Conservation (phyloP, 2,329 filamentous ascomycete species). For the Colletotrichum salicis region DNA sequence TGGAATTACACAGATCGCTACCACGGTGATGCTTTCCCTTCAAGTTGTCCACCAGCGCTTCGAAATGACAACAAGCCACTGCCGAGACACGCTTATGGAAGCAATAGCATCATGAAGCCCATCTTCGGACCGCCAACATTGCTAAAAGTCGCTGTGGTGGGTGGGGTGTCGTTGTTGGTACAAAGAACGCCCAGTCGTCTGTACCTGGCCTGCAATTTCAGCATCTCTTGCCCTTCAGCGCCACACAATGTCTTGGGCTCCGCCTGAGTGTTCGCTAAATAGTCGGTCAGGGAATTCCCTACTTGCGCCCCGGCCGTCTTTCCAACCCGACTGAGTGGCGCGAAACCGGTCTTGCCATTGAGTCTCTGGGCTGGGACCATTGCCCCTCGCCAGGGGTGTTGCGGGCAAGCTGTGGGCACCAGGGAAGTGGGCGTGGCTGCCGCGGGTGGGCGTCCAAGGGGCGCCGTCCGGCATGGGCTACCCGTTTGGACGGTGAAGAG, state of each 20-base stretch:
- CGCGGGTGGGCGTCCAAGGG: slow-evolving; percentile 24
- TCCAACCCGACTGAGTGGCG: slow-evolving; percentile 5
- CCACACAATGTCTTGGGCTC: background rate
- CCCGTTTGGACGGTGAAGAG: slow-evolving; percentile 31
- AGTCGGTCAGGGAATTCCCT: slow-evolving; percentile 16
- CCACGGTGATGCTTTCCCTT: background rate
- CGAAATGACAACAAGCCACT: background rate
- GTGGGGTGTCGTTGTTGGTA: background rate
- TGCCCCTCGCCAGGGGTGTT: background rate
- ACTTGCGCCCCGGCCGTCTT: slow-evolving; percentile 18
- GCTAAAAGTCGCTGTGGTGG: background rate
- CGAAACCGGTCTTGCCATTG: slow-evolving; percentile 20
- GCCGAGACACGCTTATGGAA: background rate
- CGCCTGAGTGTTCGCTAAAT: background rate
- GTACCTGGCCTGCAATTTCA: slow-evolving; percentile 10
- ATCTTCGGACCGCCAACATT: background rate
- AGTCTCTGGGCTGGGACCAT: background rate
- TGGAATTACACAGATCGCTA: background rate
- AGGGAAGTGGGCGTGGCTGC: slow-evolving; percentile 29
- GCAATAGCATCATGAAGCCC: background rate
- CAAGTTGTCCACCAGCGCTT: background rate
- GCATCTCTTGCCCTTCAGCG: background rate
- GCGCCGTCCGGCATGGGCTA: slow-evolving; percentile 31
- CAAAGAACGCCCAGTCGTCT: background rate
- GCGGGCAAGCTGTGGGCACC: slow-evolving; percentile 9